These are phyloP conservation scores for Chaetoceros muelleri DNA, from an alignment of 108 stramenopile species.

Conservation along the genomic window DNA sequence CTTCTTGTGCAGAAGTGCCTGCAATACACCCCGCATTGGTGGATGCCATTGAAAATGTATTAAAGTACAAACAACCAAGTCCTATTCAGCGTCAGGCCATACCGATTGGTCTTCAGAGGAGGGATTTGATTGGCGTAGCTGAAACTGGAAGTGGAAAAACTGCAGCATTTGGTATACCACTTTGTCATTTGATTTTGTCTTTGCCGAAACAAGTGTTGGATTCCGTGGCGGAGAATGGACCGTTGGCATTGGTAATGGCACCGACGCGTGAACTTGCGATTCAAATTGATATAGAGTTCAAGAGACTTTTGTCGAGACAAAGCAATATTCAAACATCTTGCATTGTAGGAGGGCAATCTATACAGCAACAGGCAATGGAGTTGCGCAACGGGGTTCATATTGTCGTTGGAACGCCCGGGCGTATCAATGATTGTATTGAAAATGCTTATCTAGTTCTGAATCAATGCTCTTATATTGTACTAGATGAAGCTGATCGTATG, in stretches of 20 bases:
- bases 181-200: constrained; percentile 70
- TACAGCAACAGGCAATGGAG: constrained; percentile 82
- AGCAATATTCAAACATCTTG: constrained; percentile 22
- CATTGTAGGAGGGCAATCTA: constrained; percentile 88
- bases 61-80: constrained; percentile 79
- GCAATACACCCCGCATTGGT: constrained; percentile 39
- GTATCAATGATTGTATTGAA: constrained; percentile 94
- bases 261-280: constrained; percentile 94
- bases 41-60: constrained; percentile 66
- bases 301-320: constrained; percentile 49
- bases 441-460: constrained; percentile 90
- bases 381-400: constrained; percentile 89
- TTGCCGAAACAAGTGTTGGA: constrained; percentile 43
- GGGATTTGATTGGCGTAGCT: constrained; percentile 97
- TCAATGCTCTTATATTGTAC: constrained; percentile 91
- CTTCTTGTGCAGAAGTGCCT: constrained; percentile 24
- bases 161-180: constrained; percentile 88
- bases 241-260: constrained; percentile 90
- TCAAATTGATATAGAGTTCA: constrained; percentile 89
- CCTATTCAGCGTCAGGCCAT: constrained; percentile 90
- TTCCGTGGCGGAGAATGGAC: constrained; percentile 80
- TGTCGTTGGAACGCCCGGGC: constrained; percentile 95
- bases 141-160: constrained; percentile 95
- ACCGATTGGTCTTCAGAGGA: constrained; percentile 72
- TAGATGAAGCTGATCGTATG: constrained; percentile 95